Evolutionary conservation across 768 basidiomycete species (phyloP), one percentile per base, ranked within the genome.

Genomic region (Asterophora parasitica): DNA sequence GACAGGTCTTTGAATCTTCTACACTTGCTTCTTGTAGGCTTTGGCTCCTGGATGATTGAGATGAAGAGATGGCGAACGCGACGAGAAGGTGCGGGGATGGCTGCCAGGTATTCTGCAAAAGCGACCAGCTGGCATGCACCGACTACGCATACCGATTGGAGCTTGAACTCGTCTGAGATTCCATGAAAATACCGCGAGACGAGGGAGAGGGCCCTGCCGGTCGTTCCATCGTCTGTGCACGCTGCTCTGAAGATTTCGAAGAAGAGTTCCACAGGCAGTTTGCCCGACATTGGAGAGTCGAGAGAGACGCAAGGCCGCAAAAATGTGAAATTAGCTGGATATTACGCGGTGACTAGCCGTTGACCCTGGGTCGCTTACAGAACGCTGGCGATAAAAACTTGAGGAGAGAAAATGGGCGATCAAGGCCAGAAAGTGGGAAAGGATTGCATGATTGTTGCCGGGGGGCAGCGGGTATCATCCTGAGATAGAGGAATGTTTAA

Each of bases 161-260:
- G 53, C 42, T 58, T 61, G 48, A 53, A 53, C 12, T 45, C 55
- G 19, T 48, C 44, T 2, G 69, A 68, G 4, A 55, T 39, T 11
- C 59, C 49, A 44, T 55, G 51, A 49, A 68, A 57, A 51, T 51
- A 58, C 31, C 53, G 53, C 17, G 70, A 72, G 30, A 69, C 67
- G 26, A 65, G 61, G 20, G 70, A 64, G 9, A 70, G 61, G 8
- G 69, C 58, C 11, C 68, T 65, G 7, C 67, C 70, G 4, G 69
- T 69, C 4, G 42, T 42, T 30, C 69, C 68, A 28, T 60, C 56
- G 49, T 71, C 69, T 17, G 59, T 58, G 57, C 70, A 73, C 3
- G 70, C 67, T 10, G 60, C 53, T 16, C 44, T 45, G 51, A 71
- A 69, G 6, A 70, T 65, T 12, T 56, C 37, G 10, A 47, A 46